Evolutionary conservation across 257 asterid genomes (phyloP).

Genomic region (Leptodermis oblonga): DNA sequence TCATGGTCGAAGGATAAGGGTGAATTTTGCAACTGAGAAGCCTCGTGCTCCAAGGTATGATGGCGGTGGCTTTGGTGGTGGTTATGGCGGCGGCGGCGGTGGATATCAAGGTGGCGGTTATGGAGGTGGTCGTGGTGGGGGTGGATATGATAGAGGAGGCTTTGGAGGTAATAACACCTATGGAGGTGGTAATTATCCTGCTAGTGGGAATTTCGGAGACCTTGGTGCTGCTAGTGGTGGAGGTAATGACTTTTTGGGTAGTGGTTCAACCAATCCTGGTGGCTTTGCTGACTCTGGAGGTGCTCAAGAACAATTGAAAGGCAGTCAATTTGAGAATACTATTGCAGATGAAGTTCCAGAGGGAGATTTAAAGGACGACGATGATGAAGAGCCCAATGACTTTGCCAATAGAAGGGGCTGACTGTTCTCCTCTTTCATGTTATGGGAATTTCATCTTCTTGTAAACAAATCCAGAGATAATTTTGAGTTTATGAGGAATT

Average conservation of each 20-base stretch:
- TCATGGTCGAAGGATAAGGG: slow-evolving; percentile 39
- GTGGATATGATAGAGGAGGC: slow-evolving; percentile 5
- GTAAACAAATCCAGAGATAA: slow-evolving; percentile 7
- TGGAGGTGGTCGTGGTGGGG: slow-evolving; percentile 7
- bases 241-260: slow-evolving; percentile 1
- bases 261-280: slow-evolving; percentile 13
- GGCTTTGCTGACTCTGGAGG: slow-evolving; percentile 8
- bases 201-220: slow-evolving; percentile 17
- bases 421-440: neutral
- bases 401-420: slow-evolving; percentile 23
- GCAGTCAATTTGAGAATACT: slow-evolving; percentile 8
- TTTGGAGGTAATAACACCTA: neutral
- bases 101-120: slow-evolving; percentile 15
- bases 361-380: slow-evolving; percentile 20
- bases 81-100: slow-evolving; percentile 17
- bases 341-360: slow-evolving; percentile 9
- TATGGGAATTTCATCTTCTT: neutral
- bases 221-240: slow-evolving; percentile 12
- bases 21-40: slow-evolving; percentile 36
- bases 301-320: slow-evolving; percentile 17
- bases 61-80: slow-evolving; percentile 24
- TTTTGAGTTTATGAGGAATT: neutral
- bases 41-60: slow-evolving; percentile 29
- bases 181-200: slow-evolving; percentile 15
- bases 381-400: slow-evolving; percentile 16